Percentiles rank a stretch among this genome's conserved stretches.
Conservation (phyloP, 306 rosid genomes). For the Medicago lupulina region DNA sequence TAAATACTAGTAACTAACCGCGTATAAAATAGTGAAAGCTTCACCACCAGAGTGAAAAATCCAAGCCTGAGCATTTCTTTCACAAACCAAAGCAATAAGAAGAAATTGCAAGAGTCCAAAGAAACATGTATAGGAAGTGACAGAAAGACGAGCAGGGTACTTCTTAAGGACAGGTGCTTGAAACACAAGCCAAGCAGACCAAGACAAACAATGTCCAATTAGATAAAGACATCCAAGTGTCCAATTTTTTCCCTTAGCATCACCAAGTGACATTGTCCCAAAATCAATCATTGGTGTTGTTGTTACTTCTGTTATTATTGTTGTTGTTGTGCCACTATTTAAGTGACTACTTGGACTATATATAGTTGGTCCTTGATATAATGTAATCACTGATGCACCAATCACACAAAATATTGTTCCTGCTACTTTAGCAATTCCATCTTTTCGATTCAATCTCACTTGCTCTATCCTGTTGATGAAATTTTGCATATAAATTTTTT, state of each 20-base stretch:
- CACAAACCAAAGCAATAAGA: constrained; percentile 66
- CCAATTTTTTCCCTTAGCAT: constrained; percentile 89
- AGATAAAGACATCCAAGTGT: constrained; percentile 85
- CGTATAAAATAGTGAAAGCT: constrained; percentile 83
- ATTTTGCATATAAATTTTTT: background rate
- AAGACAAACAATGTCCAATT: constrained; percentile 88
- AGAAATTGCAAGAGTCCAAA: constrained; percentile 87
- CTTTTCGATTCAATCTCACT: constrained; percentile 79
- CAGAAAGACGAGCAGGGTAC: constrained; percentile 97
- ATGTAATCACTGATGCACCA: constrained; percentile 91
- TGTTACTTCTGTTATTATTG: background rate
- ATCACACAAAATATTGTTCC: constrained; percentile 74
- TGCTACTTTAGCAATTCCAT: constrained; percentile 57
- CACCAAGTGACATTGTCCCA: constrained; percentile 56
- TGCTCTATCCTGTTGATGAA: constrained; percentile 67
- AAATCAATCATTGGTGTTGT: constrained; percentile 24
- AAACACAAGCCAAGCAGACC: constrained; percentile 96
- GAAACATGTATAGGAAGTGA: constrained; percentile 91
- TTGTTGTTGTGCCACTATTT: constrained; percentile 27
- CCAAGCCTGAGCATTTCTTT: constrained; percentile 85
- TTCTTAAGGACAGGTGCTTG: constrained; percentile 93
- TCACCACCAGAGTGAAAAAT: constrained; percentile 83
- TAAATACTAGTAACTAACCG: constrained; percentile 47
- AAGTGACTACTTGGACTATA: constrained; percentile 65
- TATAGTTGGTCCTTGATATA: constrained; percentile 88